A percentile compares a stretch with the other conserved stretches of the same genome.
Evolutionary conservation across 768 basidiomycete genomes (phyloP).

Genomic region (Termitomyces bulborhizus): DNA sequence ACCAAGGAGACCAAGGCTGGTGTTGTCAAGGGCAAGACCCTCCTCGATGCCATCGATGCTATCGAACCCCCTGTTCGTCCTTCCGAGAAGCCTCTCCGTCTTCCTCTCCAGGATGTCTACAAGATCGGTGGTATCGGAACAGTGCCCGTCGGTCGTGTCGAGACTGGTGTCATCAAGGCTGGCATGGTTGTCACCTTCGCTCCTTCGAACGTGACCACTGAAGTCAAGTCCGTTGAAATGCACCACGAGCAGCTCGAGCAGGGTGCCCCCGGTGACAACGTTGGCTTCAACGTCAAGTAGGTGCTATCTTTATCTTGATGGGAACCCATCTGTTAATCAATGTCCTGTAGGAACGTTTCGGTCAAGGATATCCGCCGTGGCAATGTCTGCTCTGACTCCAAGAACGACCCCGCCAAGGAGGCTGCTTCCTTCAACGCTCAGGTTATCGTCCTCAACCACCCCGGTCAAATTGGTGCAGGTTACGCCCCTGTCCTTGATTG

Average conservation of each 20-base stretch:
- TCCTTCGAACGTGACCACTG: conserved; percentile 97
- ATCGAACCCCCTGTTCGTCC: conserved; percentile 97
- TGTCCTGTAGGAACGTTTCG: conserved; percentile 80
- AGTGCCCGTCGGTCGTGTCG: conserved; percentile 99
- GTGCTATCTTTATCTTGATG: conserved; percentile 18
- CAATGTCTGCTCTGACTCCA: conserved; percentile 98
- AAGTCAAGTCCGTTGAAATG: conserved; percentile 99
- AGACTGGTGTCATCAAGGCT: conserved; percentile 99
- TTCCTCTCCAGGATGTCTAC: conserved; percentile 99
- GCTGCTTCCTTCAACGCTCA: conserved; percentile 99
- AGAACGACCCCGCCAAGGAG: conserved; percentile 99
- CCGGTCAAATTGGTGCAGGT: conserved; percentile 98
- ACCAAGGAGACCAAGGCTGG: conserved; percentile 93
- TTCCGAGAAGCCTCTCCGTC: conserved; percentile 99
- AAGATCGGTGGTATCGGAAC: conserved; percentile 99
- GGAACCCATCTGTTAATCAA: not conserved
- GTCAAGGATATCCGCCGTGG: conserved; percentile 99
- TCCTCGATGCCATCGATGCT: conserved; percentile 99
- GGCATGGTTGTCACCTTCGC: conserved; percentile 99
- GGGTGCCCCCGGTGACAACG: conserved; percentile 98
- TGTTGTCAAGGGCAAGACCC: conserved; percentile 95
- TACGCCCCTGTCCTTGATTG: conserved; percentile 99
- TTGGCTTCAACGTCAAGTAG: conserved; percentile 98
- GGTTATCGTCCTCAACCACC: conserved; percentile 99
- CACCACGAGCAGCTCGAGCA: conserved; percentile 96